Percentiles rank a stretch among this genome's conserved stretches.
These are phyloP conservation scores for Aspergillus spinulosporus DNA, from an alignment of 2,329 filamentous ascomycete genomes.

Conservation along the genomic window DNA sequence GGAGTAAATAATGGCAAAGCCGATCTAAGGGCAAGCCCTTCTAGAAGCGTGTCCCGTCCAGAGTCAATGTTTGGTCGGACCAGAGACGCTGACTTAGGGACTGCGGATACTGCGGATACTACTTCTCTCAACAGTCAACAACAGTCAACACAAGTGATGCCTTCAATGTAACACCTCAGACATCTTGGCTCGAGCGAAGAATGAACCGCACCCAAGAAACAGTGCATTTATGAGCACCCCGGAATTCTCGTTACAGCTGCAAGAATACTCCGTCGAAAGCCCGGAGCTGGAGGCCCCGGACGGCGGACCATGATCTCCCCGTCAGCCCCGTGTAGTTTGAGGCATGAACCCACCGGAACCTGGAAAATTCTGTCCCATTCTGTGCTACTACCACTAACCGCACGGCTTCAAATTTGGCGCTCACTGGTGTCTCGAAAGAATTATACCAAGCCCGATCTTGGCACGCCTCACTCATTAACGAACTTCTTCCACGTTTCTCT, in stretches of 20 bases:
- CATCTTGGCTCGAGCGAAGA: neutral
- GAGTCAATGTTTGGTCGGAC: conserved; percentile 6
- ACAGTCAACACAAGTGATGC: no score
- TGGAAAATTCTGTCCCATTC: conserved; percentile 3
- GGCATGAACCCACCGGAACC: conserved; percentile 15
- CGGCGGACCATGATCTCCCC: conserved; percentile 18
- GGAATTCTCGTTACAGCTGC: neutral
- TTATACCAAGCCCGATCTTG: conserved; percentile 3
- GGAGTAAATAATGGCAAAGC: neutral
- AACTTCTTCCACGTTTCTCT: neutral
- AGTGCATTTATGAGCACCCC: neutral
- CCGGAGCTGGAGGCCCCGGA: neutral
- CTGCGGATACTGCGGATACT: neutral
- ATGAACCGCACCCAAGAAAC: neutral
- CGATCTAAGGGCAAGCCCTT: neutral
- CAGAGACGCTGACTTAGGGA: neutral
- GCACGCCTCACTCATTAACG: conserved; percentile 3
- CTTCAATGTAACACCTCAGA: no score
- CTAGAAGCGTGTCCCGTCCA: conserved; percentile 16
- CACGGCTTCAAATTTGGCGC: conserved; percentile 5
- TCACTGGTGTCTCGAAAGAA: neutral
- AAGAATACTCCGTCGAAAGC: conserved; percentile 9
- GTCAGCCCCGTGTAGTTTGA: conserved; percentile 16
- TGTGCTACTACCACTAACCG: neutral
- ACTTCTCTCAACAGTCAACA: neutral